These are phyloP conservation scores for Diaporthe longicolla DNA, from an alignment of 2,329 filamentous ascomycete genomes.

Conservation along the genomic window DNA sequence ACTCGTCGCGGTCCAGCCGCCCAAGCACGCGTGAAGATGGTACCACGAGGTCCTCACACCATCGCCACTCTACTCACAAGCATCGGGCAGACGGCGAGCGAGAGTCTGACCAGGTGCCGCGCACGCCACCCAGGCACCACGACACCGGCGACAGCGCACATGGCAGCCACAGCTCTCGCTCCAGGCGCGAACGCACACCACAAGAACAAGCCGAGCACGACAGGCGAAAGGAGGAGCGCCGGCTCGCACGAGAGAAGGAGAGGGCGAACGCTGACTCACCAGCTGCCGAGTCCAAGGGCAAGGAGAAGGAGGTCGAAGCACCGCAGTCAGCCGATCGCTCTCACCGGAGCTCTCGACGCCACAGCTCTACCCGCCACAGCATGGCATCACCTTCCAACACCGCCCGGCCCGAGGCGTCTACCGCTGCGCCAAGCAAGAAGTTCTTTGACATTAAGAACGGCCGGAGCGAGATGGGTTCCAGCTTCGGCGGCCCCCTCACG, in stretches of 20 bases:
- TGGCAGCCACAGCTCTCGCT: constrained; percentile 48
- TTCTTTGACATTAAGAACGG: constrained; percentile 59
- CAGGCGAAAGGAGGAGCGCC: constrained; percentile 63
- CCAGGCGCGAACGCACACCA: constrained; percentile 56
- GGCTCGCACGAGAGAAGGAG: constrained; percentile 51
- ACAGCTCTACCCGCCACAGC: constrained; percentile 57
- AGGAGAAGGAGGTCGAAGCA: constrained; percentile 52
- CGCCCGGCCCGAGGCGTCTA: constrained; percentile 49
- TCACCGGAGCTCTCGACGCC: constrained; percentile 55
- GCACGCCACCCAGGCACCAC: constrained; percentile 59
- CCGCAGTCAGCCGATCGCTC: constrained; percentile 50
- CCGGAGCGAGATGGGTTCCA: constrained; percentile 51
- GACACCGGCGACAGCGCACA: constrained; percentile 57
- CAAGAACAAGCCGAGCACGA: constrained; percentile 67
- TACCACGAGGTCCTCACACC: constrained; percentile 48
- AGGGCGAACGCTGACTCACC: constrained; percentile 44
- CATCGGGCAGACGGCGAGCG: constrained; percentile 56
- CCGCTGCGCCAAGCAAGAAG: constrained; percentile 51
- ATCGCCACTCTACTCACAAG: constrained; percentile 52
- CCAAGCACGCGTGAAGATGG: constrained; percentile 50
- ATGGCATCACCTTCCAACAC: constrained; percentile 43
- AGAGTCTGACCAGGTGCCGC: constrained; percentile 53
- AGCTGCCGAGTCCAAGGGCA: constrained; percentile 51
- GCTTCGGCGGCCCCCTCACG: constrained; percentile 43
- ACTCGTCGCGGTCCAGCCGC: constrained; percentile 41